Conservation (phyloP, 1,139 yeast species). For the Yamadazyma jaroonii region DNA sequence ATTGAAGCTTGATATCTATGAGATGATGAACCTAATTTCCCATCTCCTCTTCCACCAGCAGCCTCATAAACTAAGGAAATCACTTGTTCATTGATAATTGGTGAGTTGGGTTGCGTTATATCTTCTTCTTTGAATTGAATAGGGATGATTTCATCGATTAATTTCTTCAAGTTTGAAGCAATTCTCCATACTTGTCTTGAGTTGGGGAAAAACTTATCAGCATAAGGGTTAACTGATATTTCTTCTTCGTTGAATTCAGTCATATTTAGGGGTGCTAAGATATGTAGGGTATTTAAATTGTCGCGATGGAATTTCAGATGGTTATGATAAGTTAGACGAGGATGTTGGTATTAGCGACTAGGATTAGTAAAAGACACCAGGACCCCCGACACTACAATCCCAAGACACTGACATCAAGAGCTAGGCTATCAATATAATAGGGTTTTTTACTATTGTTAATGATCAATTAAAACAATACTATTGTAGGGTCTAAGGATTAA, state of each 20-base stretch:
- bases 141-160: conserved; percentile 72
- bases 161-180: conserved; percentile 66
- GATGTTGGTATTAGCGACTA: no score
- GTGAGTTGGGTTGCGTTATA: conserved; percentile 57
- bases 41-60: conserved; percentile 77
- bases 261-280: no score
- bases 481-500: no score
- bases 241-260: conserved; percentile 4
- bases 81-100: conserved; percentile 59
- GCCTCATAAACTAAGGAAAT: conserved; percentile 62
- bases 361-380: no score
- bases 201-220: conserved; percentile 39
- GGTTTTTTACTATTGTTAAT: no score
- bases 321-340: no score
- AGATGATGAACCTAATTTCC: conserved; percentile 53
- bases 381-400: no score
- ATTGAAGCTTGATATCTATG: conserved; percentile 65
- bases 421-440: no score
- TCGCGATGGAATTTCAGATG: no score
- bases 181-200: conserved; percentile 72
- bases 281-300: no score
- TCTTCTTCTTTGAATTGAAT: conserved; percentile 51
- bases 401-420: no score
- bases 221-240: conserved; percentile 10
- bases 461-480: no score